Percentiles rank a stretch among this genome's conserved stretches.
These are phyloP conservation scores for Clarireedia hainanense DNA, from an alignment of 2,329 filamentous ascomycete species.

Conservation along the genomic window DNA sequence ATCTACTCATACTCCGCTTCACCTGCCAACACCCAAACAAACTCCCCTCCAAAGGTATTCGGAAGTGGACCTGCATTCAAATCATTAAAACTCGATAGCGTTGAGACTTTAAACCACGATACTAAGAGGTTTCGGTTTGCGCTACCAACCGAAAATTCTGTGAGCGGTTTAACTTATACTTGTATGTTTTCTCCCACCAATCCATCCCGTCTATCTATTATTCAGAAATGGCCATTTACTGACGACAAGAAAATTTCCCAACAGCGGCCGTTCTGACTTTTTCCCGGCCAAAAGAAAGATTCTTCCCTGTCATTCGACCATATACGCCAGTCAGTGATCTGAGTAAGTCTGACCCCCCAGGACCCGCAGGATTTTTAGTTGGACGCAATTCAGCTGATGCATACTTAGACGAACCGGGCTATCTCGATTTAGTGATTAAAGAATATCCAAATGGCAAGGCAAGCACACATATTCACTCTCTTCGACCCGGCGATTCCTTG, in stretches of 20 bases:
- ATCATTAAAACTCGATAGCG: not conserved
- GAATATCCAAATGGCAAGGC: conserved; percentile 58
- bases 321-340: conserved; percentile 52
- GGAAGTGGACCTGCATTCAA: no score
- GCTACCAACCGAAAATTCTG: not conserved
- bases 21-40: no score
- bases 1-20: no score
- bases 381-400: no score
- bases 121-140: not conserved
- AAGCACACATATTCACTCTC: conserved; percentile 57
- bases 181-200: no score
- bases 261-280: not conserved
- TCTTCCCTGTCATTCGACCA: conserved; percentile 53
- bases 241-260: no score
- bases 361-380: no score
- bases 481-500: conserved; percentile 53
- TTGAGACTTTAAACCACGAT: not conserved
- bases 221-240: no score
- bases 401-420: conserved; percentile 43
- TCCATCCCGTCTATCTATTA: no score
- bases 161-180: not conserved
- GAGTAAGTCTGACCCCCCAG: conserved; percentile 1
- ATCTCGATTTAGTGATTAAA: conserved; percentile 59
- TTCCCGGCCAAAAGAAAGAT: conserved; percentile 46
- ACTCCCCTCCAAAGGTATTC: no score